Conservation (phyloP, 176 grass and related monocot species). For the Oryza longistaminata region DNA sequence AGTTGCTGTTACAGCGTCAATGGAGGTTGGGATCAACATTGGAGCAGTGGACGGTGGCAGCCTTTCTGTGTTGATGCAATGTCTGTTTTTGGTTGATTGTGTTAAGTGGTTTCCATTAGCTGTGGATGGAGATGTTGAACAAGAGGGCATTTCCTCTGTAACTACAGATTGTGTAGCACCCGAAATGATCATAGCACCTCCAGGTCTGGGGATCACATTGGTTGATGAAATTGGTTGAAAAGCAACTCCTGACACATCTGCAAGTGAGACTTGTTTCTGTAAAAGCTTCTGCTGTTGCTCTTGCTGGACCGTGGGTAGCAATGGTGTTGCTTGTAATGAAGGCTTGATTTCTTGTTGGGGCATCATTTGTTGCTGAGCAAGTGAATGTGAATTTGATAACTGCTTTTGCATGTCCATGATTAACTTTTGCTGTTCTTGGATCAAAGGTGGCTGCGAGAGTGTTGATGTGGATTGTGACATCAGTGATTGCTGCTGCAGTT, state of each 20-base stretch:
- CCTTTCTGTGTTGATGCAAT: conserved; percentile 60
- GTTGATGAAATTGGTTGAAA: conserved; percentile 36
- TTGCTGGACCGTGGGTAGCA: conserved; percentile 41
- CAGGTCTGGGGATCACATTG: conserved; percentile 50
- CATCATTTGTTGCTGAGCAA: conserved; percentile 65
- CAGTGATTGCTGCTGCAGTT: conserved; percentile 75
- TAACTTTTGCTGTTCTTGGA: conserved; percentile 85
- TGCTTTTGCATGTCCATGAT: conserved; percentile 73
- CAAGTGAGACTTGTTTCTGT: conserved; percentile 55
- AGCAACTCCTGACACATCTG: conserved; percentile 49
- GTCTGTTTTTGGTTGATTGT: conserved; percentile 44
- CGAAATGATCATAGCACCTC: conserved; percentile 35
- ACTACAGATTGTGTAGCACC: conserved; percentile 76
- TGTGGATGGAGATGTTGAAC: conserved; percentile 78
- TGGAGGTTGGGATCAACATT: conserved; percentile 50
- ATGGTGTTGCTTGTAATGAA: conserved; percentile 38
- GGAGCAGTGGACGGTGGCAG: conserved; percentile 43
- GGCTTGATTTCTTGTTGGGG: conserved; percentile 50
- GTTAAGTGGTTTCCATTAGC: conserved; percentile 58
- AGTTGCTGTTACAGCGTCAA: conserved; percentile 52
- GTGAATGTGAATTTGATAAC: conserved; percentile 46
- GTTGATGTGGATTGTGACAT: conserved; percentile 55
- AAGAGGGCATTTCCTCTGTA: conserved; percentile 85
- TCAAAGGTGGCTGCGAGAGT: conserved; percentile 55
- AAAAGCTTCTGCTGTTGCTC: conserved; percentile 55